phyloP scores from a whole-genome alignment of 768 basidiomycete genomes.

The Mycena rebaudengoi region DNA sequence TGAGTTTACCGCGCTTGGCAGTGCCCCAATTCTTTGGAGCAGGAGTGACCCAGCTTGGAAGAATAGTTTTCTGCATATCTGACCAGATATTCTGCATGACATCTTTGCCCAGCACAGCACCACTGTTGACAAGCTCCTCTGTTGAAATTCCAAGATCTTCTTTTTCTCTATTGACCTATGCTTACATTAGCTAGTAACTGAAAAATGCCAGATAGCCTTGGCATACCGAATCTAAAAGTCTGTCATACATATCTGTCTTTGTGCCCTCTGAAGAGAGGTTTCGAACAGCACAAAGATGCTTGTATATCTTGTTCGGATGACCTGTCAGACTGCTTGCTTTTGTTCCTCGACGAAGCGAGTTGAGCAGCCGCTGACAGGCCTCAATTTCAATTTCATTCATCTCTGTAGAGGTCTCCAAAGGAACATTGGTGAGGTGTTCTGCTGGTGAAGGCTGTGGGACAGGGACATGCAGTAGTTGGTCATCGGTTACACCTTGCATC shows the following conservation, averaged over 20 bases:
- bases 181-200: too few relatives aligned
- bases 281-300: not conserved
- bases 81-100: slow-evolving; percentile 16
- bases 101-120: slow-evolving; percentile 21
- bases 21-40: slow-evolving; percentile 33
- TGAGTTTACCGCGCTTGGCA: slow-evolving; percentile 37
- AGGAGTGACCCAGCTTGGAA: slow-evolving; percentile 33
- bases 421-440: too few relatives aligned
- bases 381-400: not conserved
- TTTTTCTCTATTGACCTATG: not conserved
- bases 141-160: not conserved
- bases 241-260: not conserved
- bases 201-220: not conserved
- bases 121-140: not conserved
- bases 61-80: slow-evolving; percentile 32
- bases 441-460: too few relatives aligned
- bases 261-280: not conserved
- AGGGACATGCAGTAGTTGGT: too few relatives aligned
- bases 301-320: not conserved
- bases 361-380: not conserved
- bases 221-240: not conserved
- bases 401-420: not conserved
- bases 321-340: not conserved
- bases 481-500: too few relatives aligned
- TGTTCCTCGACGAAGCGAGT: not conserved